Evolutionary conservation across 2,329 filamentous ascomycete genomes (phyloP).

Genomic region (Leptographium wingfieldii): DNA sequence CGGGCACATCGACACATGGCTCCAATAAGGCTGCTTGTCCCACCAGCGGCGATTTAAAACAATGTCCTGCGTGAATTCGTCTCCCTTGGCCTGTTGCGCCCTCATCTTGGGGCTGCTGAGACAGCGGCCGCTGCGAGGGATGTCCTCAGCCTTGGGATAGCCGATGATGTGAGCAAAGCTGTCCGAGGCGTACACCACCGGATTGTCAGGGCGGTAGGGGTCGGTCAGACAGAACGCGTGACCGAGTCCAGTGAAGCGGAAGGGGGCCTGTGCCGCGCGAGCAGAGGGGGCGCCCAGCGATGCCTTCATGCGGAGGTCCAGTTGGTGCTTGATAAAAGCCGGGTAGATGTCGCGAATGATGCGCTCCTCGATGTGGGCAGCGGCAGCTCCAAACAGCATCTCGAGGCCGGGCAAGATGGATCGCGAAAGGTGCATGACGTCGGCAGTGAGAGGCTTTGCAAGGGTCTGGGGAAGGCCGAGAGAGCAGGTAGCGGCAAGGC

Average conservation of each 20-base stretch:
- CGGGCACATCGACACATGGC: constrained; percentile 40
- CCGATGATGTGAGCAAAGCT: constrained; percentile 36
- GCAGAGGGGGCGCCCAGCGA: constrained; percentile 25
- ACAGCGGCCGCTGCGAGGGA: constrained; percentile 35
- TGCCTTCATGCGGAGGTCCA: constrained; percentile 29
- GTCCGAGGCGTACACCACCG: constrained; percentile 36
- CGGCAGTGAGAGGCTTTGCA: constrained; percentile 28
- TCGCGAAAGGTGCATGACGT: constrained; percentile 32
- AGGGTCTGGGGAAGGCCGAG: constrained; percentile 28
- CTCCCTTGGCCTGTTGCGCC: constrained; percentile 10
- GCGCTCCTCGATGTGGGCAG: constrained; percentile 26
- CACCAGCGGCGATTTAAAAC: constrained; percentile 34
- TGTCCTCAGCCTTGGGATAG: constrained; percentile 32
- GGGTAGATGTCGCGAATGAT: constrained; percentile 33
- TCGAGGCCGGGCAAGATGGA: constrained; percentile 32
- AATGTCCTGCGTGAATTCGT: constrained; percentile 24
- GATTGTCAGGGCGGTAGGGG: constrained; percentile 34
- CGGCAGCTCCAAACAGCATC: constrained; percentile 26
- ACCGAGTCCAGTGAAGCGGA: constrained; percentile 32
- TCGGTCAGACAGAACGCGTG: constrained; percentile 47
- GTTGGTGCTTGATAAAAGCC: constrained; percentile 35
- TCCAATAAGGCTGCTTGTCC: constrained; percentile 40
- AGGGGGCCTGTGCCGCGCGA: constrained; percentile 16
- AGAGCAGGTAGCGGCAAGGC: constrained; percentile 25
- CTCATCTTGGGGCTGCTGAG: constrained; percentile 31